phyloP scores from a whole-genome alignment of 257 asterid genomes.

The Lantana camara region DNA sequence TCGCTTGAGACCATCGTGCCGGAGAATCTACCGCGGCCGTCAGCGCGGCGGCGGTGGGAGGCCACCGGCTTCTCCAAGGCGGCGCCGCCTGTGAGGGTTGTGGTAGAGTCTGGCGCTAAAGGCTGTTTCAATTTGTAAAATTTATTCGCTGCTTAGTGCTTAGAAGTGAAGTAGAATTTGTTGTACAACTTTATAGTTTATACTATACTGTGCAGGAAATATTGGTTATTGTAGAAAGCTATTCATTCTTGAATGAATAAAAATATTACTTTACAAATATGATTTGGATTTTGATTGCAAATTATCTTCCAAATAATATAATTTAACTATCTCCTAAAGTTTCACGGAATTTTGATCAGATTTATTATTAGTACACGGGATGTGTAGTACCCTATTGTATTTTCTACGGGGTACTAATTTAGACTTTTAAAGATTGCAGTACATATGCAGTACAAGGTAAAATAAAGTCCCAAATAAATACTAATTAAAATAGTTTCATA shows the following conservation, averaged over 20 bases:
- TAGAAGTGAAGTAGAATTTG: neutral
- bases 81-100: slow-evolving; percentile 42
- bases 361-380: neutral
- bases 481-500: too few relatives aligned
- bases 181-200: too few relatives aligned
- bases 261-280: too few relatives aligned
- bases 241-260: too few relatives aligned
- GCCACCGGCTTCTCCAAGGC: slow-evolving; percentile 37
- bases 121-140: slow-evolving; percentile 44
- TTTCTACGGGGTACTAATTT: too few relatives aligned
- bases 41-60: slow-evolving; percentile 67
- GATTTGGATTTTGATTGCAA: too few relatives aligned
- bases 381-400: neutral
- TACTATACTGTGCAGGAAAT: slow-evolving; percentile 18
- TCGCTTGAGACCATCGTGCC: slow-evolving; percentile 86
- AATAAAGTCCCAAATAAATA: too few relatives aligned
- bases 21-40: slow-evolving; percentile 77
- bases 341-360: neutral
- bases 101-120: slow-evolving; percentile 21
- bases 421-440: neutral
- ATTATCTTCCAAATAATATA: too few relatives aligned
- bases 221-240: neutral
- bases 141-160: neutral
- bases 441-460: slow-evolving; percentile 15
- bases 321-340: too few relatives aligned